phyloP scores from a whole-genome alignment of 139 green algal genomes.

The Zygnema cylindricum region DNA sequence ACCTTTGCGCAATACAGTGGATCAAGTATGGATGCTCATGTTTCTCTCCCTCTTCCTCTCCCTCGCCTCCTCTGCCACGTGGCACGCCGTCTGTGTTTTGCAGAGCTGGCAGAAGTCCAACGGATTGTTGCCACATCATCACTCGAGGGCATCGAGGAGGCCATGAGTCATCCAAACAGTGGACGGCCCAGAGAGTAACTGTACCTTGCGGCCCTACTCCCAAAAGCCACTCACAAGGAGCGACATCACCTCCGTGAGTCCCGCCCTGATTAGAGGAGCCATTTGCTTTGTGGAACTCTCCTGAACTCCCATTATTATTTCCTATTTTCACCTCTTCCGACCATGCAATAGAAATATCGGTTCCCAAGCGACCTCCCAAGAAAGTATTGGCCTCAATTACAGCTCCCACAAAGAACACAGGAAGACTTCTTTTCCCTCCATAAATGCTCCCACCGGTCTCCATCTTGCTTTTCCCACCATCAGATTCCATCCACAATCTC shows the following conservation, averaged over 20 bases:
- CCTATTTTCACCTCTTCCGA: not conserved
- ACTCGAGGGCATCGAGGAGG: slow-evolving; percentile 16
- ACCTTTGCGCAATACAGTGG: not conserved
- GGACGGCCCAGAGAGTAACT: slow-evolving; percentile 25
- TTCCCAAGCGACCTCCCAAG: not conserved
- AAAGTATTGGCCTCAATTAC: slow-evolving; percentile 10
- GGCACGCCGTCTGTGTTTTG: not conserved
- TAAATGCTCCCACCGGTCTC: not conserved
- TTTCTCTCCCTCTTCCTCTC: not conserved
- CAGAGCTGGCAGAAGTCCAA: slow-evolving; percentile 1
- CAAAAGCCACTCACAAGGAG: slow-evolving; percentile 25
- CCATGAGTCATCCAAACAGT: not conserved
- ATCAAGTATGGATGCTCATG: not conserved
- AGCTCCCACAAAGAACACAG: not conserved
- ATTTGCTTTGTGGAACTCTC: not conserved
- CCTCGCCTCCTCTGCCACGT: not conserved
- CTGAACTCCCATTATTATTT: not conserved
- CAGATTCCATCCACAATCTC: slow-evolving; percentile 14
- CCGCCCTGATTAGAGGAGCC: not conserved
- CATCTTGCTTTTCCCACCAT: not conserved
- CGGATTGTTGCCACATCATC: not conserved
- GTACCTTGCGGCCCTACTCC: not conserved
- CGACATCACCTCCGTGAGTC: not conserved
- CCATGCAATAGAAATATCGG: not conserved
- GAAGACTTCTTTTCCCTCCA: not conserved